phyloP scores from a whole-genome alignment of 2,329 filamentous ascomycete genomes.

The Dryadomyces quercivorus region DNA sequence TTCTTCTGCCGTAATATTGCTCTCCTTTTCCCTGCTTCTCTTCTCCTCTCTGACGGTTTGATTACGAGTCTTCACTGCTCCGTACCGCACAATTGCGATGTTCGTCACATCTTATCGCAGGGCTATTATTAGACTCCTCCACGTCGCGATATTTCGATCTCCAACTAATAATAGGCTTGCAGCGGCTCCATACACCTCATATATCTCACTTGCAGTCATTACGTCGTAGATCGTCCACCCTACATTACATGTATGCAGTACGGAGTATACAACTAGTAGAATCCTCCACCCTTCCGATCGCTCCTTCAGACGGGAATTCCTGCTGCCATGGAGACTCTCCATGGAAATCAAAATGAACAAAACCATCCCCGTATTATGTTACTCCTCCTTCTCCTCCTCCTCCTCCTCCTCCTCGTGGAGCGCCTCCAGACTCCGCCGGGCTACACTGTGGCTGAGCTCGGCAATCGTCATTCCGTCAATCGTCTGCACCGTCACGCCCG shows the following conservation, averaged over 20 bases:
- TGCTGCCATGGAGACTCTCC: not conserved
- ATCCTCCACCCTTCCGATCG: not conserved
- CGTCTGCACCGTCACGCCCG: constrained; percentile 12
- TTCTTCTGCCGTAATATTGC: not conserved
- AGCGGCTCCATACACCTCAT: not conserved
- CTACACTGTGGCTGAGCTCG: constrained; percentile 9
- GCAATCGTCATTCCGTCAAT: constrained; percentile 12
- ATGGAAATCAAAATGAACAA: not conserved
- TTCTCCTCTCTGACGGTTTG: not conserved
- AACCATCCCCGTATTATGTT: not conserved
- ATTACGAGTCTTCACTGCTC: not conserved
- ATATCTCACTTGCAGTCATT: not conserved
- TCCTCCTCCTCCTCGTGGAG: not conserved
- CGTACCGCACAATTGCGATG: not conserved
- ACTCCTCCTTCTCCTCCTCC: not conserved
- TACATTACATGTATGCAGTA: not conserved
- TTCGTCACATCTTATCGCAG: not conserved
- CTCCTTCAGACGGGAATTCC: not conserved
- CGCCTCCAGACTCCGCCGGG: not conserved
- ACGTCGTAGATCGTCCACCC: not conserved
- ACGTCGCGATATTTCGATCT: not conserved
- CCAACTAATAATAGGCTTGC: not conserved
- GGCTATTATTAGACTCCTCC: not conserved
- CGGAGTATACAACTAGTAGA: not conserved
- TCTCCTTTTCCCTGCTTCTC: not conserved